phyloP scores from a whole-genome alignment of 208 protist genomes.

The Wallacemonas sp. region DNA sequence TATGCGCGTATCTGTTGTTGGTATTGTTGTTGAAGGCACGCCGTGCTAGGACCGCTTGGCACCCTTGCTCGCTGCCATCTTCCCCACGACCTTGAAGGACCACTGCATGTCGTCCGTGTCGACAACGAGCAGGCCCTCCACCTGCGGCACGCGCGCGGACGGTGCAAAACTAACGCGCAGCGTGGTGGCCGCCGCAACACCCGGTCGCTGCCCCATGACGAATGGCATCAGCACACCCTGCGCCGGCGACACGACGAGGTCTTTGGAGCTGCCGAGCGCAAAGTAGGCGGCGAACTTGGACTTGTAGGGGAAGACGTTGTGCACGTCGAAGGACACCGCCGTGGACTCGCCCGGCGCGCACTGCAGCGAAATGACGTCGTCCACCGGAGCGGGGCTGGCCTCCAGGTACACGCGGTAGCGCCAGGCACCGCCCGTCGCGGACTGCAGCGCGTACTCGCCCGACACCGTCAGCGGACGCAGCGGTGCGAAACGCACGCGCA shows the following conservation, averaged over 20 bases:
- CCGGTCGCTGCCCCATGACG: slow-evolving; percentile 47
- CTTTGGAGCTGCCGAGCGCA: slow-evolving; percentile 77
- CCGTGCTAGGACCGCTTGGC: background rate
- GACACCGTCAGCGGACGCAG: slow-evolving; percentile 75
- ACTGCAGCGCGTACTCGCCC: slow-evolving; percentile 69
- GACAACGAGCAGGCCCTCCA: slow-evolving; percentile 83
- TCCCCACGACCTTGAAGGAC: slow-evolving; percentile 84
- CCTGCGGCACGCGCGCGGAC: slow-evolving; percentile 65
- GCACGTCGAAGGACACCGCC: slow-evolving; percentile 77
- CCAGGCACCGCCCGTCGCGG: slow-evolving; percentile 66
- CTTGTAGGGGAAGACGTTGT: slow-evolving; percentile 86
- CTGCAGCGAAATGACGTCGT: slow-evolving; percentile 86
- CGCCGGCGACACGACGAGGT: slow-evolving; percentile 75
- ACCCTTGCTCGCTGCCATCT: slow-evolving; percentile 29
- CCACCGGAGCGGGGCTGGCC: slow-evolving; percentile 64
- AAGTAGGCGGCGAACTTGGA: slow-evolving; percentile 90
- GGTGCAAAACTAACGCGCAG: slow-evolving; percentile 63
- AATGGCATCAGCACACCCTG: slow-evolving; percentile 81
- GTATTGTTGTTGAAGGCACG: too few relatives aligned
- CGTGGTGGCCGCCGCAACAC: slow-evolving; percentile 32
- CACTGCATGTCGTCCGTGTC: slow-evolving; percentile 94
- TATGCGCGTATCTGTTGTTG: slow-evolving; percentile 2
- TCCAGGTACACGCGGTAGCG: slow-evolving; percentile 84
- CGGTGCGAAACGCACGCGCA: slow-evolving; percentile 67
- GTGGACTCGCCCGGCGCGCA: slow-evolving; percentile 54